Percentiles rank a stretch among this genome's conserved stretches.
phyloP scores from a whole-genome alignment of 2,329 filamentous ascomycete species.

The Biscogniauxia sp. region DNA sequence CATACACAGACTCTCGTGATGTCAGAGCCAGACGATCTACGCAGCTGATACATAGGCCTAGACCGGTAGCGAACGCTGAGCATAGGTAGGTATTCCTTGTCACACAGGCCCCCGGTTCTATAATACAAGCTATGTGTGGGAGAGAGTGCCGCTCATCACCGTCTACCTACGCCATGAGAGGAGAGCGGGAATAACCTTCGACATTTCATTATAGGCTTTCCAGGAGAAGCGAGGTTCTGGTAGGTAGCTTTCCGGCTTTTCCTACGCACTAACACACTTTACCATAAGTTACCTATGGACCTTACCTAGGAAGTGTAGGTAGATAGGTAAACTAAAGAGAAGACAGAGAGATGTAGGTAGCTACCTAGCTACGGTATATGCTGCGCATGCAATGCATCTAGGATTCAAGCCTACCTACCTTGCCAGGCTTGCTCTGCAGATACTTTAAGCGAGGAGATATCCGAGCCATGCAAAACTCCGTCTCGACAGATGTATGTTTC shows the following conservation, averaged over 20 bases:
- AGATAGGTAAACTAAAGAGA: too few species aligned
- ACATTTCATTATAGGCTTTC: neutral
- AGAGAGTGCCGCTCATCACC: neutral
- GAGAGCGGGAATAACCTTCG: neutral
- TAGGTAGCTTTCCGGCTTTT: neutral
- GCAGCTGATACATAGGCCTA: neutral
- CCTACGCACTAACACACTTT: too few species aligned
- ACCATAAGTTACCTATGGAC: too few species aligned
- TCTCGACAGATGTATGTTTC: too few species aligned
- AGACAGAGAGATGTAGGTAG: too few species aligned
- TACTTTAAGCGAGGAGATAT: neutral
- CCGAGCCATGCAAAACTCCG: neutral
- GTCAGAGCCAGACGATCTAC: neutral
- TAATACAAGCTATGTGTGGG: neutral
- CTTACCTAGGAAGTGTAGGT: too few species aligned
- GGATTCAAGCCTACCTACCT: neutral
- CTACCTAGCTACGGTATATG: neutral
- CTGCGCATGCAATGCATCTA: neutral
- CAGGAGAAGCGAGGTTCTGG: neutral
- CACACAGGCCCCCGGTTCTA: neutral
- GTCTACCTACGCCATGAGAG: neutral
- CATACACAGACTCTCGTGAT: neutral
- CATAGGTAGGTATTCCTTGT: neutral
- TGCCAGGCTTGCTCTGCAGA: neutral
- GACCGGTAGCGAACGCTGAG: neutral